Evolutionary conservation across 345 rosid genomes (phyloP), one percentile per base, ranked within the genome.

Genomic region (Turritis glabra): DNA sequence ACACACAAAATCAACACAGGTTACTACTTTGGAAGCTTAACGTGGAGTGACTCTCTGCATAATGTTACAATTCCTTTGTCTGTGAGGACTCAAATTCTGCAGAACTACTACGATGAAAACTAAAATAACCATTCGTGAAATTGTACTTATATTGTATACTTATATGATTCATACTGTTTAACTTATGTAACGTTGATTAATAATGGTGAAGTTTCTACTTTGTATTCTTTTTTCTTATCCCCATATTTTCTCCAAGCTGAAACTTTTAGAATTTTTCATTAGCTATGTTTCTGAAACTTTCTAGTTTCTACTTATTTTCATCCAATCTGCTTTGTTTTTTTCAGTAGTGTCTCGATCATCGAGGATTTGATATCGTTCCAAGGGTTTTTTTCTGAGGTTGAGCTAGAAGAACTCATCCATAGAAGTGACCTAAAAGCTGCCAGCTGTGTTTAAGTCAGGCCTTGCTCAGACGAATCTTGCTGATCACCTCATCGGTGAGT

Each of bases 1-100:
- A 55, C 33, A 10, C 69, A 86, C 27, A 66, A 50, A 57, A 67
- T 77, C 44, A 80, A 83, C 50, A 71, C 87, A 21, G 83, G 85
- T 4, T 86, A 68, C 61, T 75, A 27, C 25, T 86, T 86, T 72
- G 83, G 87, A 22, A 80, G 86, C 74, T 66, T 86, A 40, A 77
- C 80, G 4, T 84, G 87, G 83, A 78, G 38, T 2, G 76, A 77
- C 56, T 75, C 71, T 19, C 19, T 7, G 8, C 84, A 77, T 32
- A 35, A 38, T 40, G 87, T 84, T 13, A 58, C 54, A 8, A 82
- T 72, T 70, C 90, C 87, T 19, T 12, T 84, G 51, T 80, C 85
- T 13, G 85, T 77, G 2, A 79, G 83, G 55, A 79, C 84, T 2
- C 75, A 82, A 23, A 18, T 78, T 21, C 54, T 75, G 25, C 61